Evolutionary conservation across 768 basidiomycete genomes (phyloP).

Genomic region (Auricularia sp.): DNA sequence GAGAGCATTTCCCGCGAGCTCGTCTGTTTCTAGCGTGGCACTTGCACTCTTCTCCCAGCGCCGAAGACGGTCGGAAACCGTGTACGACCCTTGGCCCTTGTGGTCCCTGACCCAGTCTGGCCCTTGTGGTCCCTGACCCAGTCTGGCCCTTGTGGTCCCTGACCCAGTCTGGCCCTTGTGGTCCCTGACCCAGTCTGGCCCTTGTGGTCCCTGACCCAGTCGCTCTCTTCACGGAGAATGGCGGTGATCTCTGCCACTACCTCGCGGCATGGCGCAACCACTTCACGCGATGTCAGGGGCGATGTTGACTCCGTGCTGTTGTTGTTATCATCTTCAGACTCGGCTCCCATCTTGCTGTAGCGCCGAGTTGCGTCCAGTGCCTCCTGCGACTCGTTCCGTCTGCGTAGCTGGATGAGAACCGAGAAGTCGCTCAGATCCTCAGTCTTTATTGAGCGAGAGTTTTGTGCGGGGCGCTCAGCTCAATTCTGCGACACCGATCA

Average conservation of each 20-base stretch:
- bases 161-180: no score
- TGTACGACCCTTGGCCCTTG: neutral
- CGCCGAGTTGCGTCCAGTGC: neutral
- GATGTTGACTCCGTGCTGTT: no score
- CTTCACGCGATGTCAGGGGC: neutral
- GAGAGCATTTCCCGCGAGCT: neutral
- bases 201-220: no score
- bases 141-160: no score
- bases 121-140: no score
- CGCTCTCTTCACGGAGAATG: neutral
- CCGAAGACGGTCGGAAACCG: neutral
- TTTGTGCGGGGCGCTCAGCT: no score
- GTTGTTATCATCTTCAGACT: neutral
- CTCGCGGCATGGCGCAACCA: neutral
- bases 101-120: neutral
- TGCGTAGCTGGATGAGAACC: neutral
- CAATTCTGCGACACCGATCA: no score
- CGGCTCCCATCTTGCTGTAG: neutral
- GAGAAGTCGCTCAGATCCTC: neutral
- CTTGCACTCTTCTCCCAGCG: neutral
- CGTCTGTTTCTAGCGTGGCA: neutral
- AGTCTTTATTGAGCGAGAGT: neutral
- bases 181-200: no score
- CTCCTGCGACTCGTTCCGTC: neutral
- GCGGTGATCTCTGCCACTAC: neutral